Evolutionary conservation across 768 basidiomycete species (phyloP).

Genomic region (Agaricus subrufescens): DNA sequence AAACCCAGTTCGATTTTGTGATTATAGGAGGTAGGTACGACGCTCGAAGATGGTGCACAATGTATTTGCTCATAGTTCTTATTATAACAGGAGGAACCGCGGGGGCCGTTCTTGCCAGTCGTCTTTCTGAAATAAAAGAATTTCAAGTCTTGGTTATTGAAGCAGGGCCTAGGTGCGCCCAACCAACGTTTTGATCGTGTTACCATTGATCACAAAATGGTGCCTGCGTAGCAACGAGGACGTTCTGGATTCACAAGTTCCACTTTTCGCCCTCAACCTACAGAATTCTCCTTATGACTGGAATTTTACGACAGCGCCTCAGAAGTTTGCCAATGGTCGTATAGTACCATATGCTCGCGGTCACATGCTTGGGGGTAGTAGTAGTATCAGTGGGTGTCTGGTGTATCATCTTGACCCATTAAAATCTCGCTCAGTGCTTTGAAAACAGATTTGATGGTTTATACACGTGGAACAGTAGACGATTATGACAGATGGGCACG

Average conservation of each 20-base stretch:
- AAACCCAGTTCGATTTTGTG: too few species aligned
- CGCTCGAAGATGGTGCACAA: too few species aligned
- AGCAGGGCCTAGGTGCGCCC: too few species aligned
- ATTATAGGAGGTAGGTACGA: too few species aligned
- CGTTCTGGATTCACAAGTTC: slow-evolving; percentile 18
- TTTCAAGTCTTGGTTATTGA: too few species aligned
- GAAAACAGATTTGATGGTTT: slow-evolving; percentile 24
- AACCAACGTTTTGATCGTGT: too few species aligned
- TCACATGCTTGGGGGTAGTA: slow-evolving; percentile 26
- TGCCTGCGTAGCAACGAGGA: not conserved
- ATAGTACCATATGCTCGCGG: slow-evolving; percentile 17
- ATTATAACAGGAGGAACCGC: too few species aligned
- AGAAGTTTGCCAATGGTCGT: slow-evolving; percentile 18
- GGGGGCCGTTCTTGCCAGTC: too few species aligned
- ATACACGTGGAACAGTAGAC: slow-evolving; percentile 26
- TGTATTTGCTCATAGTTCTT: too few species aligned
- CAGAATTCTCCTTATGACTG: slow-evolving; percentile 20
- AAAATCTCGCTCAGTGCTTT: not conserved
- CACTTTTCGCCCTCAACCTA: slow-evolving; percentile 14
- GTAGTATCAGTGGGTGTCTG: slow-evolving; percentile 15
- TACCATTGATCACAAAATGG: too few species aligned
- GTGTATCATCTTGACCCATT: not conserved
- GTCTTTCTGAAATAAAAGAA: too few species aligned
- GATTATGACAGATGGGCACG: slow-evolving; percentile 21
- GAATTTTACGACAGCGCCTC: slow-evolving; percentile 25